These are phyloP conservation scores for Mycena sanguinolenta DNA, from an alignment of 768 basidiomycete species.

Conservation along the genomic window DNA sequence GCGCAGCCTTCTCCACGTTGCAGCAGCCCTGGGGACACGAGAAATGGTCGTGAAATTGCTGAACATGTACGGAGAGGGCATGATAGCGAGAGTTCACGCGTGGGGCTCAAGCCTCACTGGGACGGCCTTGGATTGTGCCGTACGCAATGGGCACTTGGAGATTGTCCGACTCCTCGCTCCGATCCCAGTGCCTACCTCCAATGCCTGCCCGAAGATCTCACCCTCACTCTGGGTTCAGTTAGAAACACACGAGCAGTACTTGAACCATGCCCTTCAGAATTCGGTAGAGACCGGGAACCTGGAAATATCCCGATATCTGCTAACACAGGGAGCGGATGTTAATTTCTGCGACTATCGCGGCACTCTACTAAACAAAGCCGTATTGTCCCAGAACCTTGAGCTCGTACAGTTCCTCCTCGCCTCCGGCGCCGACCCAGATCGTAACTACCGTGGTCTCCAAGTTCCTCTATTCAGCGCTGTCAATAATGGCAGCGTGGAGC, in stretches of 20 bases:
- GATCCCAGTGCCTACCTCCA: not conserved
- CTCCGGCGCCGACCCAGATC: not conserved
- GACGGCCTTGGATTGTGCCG: not conserved
- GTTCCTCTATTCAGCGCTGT: not conserved
- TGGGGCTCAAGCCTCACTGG: not conserved
- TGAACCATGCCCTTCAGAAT: not conserved
- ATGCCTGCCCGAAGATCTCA: not conserved
- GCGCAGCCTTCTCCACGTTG: not conserved
- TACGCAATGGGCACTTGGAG: not conserved
- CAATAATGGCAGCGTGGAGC: not conserved
- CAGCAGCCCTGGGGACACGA: not conserved
- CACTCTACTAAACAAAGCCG: not conserved
- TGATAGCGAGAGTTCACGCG: not conserved
- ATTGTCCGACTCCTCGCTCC: not conserved
- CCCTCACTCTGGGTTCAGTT: not conserved
- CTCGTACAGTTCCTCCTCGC: constrained; percentile 1
- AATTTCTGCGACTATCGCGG: not conserved
- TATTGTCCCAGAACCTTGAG: not conserved
- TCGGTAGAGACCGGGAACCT: not conserved
- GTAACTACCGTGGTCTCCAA: too few relatives aligned
- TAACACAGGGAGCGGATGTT: not conserved
- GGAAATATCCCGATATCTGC: not conserved
- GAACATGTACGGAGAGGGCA: not conserved
- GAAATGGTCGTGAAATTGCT: not conserved
- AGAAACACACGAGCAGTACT: not conserved